A percentile compares a stretch with the other conserved stretches of the same genome.
phyloP scores from a whole-genome alignment of 208 protist species.

The Crithidia brevicula region DNA sequence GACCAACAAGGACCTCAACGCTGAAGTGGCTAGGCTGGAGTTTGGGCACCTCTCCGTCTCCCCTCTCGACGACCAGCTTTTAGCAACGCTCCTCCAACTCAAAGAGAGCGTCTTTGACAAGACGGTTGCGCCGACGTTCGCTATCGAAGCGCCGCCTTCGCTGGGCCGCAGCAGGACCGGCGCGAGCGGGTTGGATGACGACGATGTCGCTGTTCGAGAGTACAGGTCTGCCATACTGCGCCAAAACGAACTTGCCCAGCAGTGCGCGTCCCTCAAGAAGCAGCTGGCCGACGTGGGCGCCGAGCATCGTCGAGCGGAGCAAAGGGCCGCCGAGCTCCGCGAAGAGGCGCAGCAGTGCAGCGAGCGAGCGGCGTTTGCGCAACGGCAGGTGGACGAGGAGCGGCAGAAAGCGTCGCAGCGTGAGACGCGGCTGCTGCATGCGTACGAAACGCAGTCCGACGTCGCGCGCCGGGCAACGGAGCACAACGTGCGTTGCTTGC shows the following conservation, averaged over 20 bases:
- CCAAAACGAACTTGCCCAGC: slow-evolving; percentile 57
- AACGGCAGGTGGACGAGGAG: slow-evolving; percentile 73
- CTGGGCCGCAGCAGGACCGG: neutral
- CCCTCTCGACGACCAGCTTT: slow-evolving; percentile 49
- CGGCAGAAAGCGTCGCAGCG: slow-evolving; percentile 56
- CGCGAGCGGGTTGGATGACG: slow-evolving; percentile 21
- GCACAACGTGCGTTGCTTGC: slow-evolving; percentile 78
- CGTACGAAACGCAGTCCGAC: slow-evolving; percentile 76
- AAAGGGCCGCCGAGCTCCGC: slow-evolving; percentile 39
- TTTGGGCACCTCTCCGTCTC: slow-evolving; percentile 40
- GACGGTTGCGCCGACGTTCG: slow-evolving; percentile 56
- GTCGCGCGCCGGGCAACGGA: slow-evolving; percentile 80
- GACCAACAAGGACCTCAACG: slow-evolving; percentile 61
- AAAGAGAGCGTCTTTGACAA: slow-evolving; percentile 83
- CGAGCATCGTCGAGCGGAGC: slow-evolving; percentile 35
- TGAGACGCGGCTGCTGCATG: slow-evolving; percentile 55
- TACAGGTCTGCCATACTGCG: slow-evolving; percentile 68
- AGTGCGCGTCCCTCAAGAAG: slow-evolving; percentile 59
- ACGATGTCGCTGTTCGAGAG: slow-evolving; percentile 69
- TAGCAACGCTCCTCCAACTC: slow-evolving; percentile 64
- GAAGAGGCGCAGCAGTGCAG: slow-evolving; percentile 54
- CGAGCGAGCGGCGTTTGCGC: slow-evolving; percentile 45
- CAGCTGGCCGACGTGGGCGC: slow-evolving; percentile 39
- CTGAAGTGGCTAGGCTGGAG: slow-evolving; percentile 76
- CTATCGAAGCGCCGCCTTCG: slow-evolving; percentile 34